Conservation (phyloP, 78 protist species). For the Pigoraptor vietnamica region DNA sequence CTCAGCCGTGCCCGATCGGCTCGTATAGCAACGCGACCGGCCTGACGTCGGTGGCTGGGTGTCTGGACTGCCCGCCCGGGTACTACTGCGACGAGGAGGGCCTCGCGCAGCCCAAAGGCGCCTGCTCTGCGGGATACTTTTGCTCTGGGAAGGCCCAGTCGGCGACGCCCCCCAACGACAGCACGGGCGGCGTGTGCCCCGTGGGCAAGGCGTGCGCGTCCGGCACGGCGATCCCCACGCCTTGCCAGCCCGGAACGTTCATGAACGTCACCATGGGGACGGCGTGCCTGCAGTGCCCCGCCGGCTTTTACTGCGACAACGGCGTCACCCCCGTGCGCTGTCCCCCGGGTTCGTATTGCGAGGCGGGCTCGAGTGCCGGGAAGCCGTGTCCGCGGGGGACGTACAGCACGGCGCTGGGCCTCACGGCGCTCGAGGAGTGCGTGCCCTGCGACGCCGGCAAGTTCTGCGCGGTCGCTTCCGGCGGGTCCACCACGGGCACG, state of each 20-base stretch:
- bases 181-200: constrained; percentile 26
- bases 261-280: neutral
- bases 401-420: neutral
- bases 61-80: constrained; percentile 28
- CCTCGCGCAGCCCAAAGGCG: neutral
- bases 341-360: constrained; percentile 13
- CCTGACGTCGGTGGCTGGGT: neutral
- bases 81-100: constrained; percentile 26
- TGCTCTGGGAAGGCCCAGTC: neutral
- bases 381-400: neutral
- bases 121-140: constrained; percentile 1
- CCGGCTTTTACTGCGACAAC: constrained; percentile 15
- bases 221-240: neutral
- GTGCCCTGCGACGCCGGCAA: constrained; percentile 22
- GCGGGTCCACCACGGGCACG: neutral
- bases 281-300: constrained; percentile 26
- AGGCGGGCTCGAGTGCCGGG: neutral
- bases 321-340: constrained; percentile 9
- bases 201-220: constrained; percentile 29
- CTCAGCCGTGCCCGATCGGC: constrained; percentile 19
- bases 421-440: neutral
- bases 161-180: neutral
- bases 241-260: constrained; percentile 21
- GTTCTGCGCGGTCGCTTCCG: constrained; percentile 11
- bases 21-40: neutral